Percentiles rank a stretch among this genome's conserved stretches.
Conservation (phyloP, 257 asterid genomes). For the Solanum rostratum region DNA sequence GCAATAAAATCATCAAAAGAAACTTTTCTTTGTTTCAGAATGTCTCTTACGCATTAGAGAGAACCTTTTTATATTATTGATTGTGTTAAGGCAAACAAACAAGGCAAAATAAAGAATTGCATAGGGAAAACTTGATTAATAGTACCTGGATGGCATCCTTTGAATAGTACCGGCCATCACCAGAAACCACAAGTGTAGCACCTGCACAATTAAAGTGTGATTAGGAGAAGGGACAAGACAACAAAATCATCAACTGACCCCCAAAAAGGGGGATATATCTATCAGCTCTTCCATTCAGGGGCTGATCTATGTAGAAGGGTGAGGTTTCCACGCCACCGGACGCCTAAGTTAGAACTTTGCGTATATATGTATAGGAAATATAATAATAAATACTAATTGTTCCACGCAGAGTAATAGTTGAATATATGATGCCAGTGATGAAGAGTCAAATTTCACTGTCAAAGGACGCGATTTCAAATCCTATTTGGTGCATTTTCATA, state of each 20-base stretch:
- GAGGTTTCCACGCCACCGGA: neutral
- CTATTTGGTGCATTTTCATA: neutral
- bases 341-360: neutral
- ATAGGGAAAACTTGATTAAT: neutral
- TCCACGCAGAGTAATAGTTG: neutral
- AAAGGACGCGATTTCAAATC: neutral
- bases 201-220: slow-evolving; percentile 27
- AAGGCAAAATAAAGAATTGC: neutral
- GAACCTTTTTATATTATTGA: neutral
- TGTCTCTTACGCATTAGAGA: neutral
- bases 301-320: neutral
- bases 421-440: neutral
- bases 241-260: neutral
- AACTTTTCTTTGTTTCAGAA: neutral
- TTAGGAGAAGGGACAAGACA: neutral
- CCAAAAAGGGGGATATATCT: neutral
- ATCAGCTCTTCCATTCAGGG: neutral
- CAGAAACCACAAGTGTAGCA: slow-evolving; percentile 96
- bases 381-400: neutral
- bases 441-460: neutral
- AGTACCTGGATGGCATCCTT: slow-evolving; percentile 87
- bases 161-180: slow-evolving; percentile 96
- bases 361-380: neutral
- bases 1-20: neutral
- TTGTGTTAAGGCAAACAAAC: neutral